Base-by-base conservation (phyloP, 2,329 filamentous ascomycete genomes). In the Talaromyces verruculosus region DNA sequence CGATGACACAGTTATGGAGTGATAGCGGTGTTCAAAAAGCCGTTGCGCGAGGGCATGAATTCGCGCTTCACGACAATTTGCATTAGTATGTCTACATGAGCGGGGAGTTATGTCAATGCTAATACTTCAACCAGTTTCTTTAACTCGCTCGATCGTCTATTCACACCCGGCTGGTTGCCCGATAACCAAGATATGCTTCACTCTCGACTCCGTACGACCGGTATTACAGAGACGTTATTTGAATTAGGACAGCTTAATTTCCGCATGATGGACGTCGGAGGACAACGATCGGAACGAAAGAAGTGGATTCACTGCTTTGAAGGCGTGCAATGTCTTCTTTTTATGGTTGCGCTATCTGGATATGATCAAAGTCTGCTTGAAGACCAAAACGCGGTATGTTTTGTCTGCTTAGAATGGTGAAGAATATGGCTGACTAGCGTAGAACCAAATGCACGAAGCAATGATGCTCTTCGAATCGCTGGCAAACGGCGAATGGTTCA, bases 261-360 rank as follows among this genome's bases (percentile, higher is more conserved):
- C 81, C 90, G 93, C 73, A 97, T 98, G 93, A 96, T 96, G 79
- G 93, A 97, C 74, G 93, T 96, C 57, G 93, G 93, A 76, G 93
- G 93, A 66, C 93, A 97, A 77, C 85, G 93, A 72, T 96, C 93
- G 33, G 93, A 97, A 80, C 90, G 93, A 68, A 96, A 96, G 85
- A 97, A 97, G 83, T 97, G 93, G 93, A 96, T 97, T 69, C 93
- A 97, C 78, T 95, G 93, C 76, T 97, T 97, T 76, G 93, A 97
- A 77, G 95, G 95, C 70, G 93, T 97, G 68, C 93, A 95, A 74
- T 93, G 92, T 71, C 84, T 98, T 63, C 84, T 98, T 47, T 98
- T 98, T 81, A 86, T 98, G 71, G 94, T 97, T 62, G 93, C 94
- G 58, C 93, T 98, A 72, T 97, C 93, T 69, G 94, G 94, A 67